phyloP scores from a whole-genome alignment of 2,329 filamentous ascomycete species.

The Dryadomyces quercus-mongolicae region DNA sequence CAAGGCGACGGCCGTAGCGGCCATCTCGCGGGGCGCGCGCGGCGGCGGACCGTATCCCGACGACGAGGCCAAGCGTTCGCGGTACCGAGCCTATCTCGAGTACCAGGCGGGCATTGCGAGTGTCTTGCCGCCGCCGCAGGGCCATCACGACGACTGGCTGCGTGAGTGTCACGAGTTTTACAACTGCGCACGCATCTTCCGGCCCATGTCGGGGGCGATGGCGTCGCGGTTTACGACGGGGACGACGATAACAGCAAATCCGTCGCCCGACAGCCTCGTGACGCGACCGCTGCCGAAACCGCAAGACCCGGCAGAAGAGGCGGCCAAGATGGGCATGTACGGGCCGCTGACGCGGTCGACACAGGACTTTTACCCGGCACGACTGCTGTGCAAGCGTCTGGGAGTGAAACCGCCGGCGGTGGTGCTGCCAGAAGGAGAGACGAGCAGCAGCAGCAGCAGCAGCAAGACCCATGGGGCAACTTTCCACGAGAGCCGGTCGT shows the following conservation, averaged over 20 bases:
- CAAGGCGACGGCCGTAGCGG: constrained; percentile 54
- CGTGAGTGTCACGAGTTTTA: constrained; percentile 69
- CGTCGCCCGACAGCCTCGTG: constrained; percentile 22
- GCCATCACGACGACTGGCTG: constrained; percentile 57
- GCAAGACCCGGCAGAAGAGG: constrained; percentile 70
- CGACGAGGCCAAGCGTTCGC: constrained; percentile 62
- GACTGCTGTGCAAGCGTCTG: constrained; percentile 89
- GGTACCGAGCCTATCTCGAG: constrained; percentile 76
- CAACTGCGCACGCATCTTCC: constrained; percentile 61
- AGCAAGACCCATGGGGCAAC: not conserved
- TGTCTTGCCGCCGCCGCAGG: constrained; percentile 37
- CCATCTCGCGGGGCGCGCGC: constrained; percentile 50
- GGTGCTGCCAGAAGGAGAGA: constrained; percentile 38
- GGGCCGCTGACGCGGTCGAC: constrained; percentile 70
- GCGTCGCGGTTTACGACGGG: constrained; percentile 81
- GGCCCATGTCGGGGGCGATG: constrained; percentile 85
- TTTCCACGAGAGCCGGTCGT: not conserved
- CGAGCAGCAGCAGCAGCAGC: not conserved
- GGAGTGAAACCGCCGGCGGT: constrained; percentile 69
- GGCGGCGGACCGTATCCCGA: constrained; percentile 74
- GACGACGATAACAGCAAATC: constrained; percentile 24
- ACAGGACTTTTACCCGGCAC: constrained; percentile 63
- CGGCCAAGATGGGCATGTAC: constrained; percentile 86
- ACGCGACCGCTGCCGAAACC: constrained; percentile 40
- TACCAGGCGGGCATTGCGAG: constrained; percentile 52